Conservation (phyloP, 2,329 filamentous ascomycete species). For the Curvularia sp. region DNA sequence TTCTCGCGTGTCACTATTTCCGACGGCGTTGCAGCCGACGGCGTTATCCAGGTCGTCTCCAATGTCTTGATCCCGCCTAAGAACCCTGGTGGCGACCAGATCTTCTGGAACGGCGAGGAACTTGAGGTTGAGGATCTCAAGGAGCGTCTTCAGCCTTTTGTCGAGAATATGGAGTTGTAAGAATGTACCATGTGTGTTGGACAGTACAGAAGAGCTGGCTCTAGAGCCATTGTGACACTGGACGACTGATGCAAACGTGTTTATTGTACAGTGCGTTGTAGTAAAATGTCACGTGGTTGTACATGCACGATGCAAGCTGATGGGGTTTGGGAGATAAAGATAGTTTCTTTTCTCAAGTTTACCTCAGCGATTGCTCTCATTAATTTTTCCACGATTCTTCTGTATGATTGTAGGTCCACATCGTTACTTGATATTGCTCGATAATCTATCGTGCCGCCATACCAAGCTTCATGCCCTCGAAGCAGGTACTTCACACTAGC, state of each 20-base stretch:
- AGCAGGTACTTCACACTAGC: slow-evolving; percentile 5
- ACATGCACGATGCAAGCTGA: too few species aligned
- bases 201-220: not conserved
- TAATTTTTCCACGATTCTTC: not conserved
- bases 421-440: not conserved
- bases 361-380: too few species aligned
- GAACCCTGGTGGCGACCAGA: slow-evolving; percentile 46
- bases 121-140: slow-evolving; percentile 68
- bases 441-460: not conserved
- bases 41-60: slow-evolving; percentile 79
- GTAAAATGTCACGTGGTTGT: too few species aligned
- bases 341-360: too few species aligned
- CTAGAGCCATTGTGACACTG: not conserved
- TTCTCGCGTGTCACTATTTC: slow-evolving; percentile 69
- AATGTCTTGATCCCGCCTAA: slow-evolving; percentile 79
- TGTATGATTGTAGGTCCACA: not conserved
- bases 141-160: slow-evolving; percentile 54
- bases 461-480: not conserved
- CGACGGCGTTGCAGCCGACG: slow-evolving; percentile 77
- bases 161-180: slow-evolving; percentile 45
- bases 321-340: too few species aligned
- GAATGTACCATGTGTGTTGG: too few species aligned
- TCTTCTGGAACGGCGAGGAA: slow-evolving; percentile 56
- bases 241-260: slow-evolving; percentile 5
- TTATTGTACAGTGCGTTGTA: not conserved